These are phyloP conservation scores for Seminavis robusta DNA, from an alignment of 108 stramenopile species.

Conservation along the genomic window DNA sequence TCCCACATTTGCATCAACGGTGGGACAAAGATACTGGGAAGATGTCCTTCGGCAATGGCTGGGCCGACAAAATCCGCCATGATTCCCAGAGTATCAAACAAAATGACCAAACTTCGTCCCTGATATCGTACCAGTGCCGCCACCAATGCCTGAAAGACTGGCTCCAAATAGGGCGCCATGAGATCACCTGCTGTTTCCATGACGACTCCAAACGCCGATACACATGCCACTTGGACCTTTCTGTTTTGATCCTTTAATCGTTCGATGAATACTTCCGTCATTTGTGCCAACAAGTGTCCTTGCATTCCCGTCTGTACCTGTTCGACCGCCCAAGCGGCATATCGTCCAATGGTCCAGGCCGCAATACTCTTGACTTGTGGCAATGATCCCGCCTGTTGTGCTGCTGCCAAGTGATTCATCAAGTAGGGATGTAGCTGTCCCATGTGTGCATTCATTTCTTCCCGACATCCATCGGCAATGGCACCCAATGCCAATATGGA, in stretches of 20 bases:
- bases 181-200: slow-evolving; percentile 81
- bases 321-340: slow-evolving; percentile 76
- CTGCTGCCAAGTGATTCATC: slow-evolving; percentile 51
- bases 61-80: slow-evolving; percentile 82
- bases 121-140: slow-evolving; percentile 63
- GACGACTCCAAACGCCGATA: slow-evolving; percentile 79
- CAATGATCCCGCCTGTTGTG: slow-evolving; percentile 18
- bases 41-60: slow-evolving; percentile 70
- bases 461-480: slow-evolving; percentile 81
- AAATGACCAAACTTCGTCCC: slow-evolving; percentile 71
- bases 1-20: slow-evolving; percentile 66
- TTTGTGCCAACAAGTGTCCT: slow-evolving; percentile 55
- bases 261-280: slow-evolving; percentile 68
- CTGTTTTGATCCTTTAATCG: slow-evolving; percentile 66
- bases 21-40: slow-evolving; percentile 75
- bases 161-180: slow-evolving; percentile 78
- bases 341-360: slow-evolving; percentile 85
- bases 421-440: slow-evolving; percentile 78
- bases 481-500: slow-evolving; percentile 88
- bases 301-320: slow-evolving; percentile 64
- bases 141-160: slow-evolving; percentile 62
- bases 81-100: slow-evolving; percentile 84
- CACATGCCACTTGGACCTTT: slow-evolving; percentile 83
- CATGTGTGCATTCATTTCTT: slow-evolving; percentile 71
- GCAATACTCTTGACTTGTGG: slow-evolving; percentile 84